Percentiles rank a stretch among this genome's conserved stretches.
These are phyloP conservation scores for Pythium biforme DNA, from an alignment of 352 stramenopile species.

Conservation along the genomic window DNA sequence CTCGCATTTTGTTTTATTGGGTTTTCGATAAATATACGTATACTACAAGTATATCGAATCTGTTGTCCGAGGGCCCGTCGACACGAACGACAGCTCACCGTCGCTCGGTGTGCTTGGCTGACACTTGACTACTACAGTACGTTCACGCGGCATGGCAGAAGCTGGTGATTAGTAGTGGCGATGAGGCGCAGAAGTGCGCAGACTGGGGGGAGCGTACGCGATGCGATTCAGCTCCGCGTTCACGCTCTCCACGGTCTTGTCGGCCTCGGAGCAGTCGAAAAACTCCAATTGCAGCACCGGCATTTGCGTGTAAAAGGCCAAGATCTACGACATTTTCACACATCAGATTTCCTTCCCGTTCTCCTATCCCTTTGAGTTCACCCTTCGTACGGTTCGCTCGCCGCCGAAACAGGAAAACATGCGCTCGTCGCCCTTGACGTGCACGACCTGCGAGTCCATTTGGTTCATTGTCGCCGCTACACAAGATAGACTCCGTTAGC, in stretches of 20 bases:
- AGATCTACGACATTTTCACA: too few species aligned
- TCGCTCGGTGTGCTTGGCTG: slow-evolving; percentile 5
- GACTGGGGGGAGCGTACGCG: slow-evolving; percentile 35
- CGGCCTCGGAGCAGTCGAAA: slow-evolving; percentile 78
- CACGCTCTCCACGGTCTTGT: slow-evolving; percentile 74
- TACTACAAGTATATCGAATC: slow-evolving; percentile 13
- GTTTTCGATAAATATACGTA: slow-evolving; percentile 66
- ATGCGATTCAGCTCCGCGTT: slow-evolving; percentile 74
- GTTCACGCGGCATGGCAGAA: not conserved
- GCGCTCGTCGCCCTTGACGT: slow-evolving; percentile 76
- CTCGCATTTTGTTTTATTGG: slow-evolving; percentile 7
- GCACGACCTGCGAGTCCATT: slow-evolving; percentile 78
- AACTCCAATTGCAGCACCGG: slow-evolving; percentile 65
- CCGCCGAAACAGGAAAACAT: slow-evolving; percentile 87
- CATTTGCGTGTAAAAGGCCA: slow-evolving; percentile 89
- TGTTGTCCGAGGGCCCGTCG: too few species aligned
- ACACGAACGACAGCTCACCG: slow-evolving; percentile 1
- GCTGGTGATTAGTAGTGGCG: slow-evolving; percentile 29
- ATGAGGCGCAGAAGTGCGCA: slow-evolving; percentile 6
- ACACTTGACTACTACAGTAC: slow-evolving; percentile 21
- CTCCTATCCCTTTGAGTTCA: too few species aligned
- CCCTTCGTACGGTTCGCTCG: slow-evolving; percentile 53
- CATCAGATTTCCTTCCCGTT: too few species aligned
- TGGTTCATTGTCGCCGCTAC: slow-evolving; percentile 80
- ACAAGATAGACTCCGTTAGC: not conserved